Evolutionary conservation across 805 yeast genomes (phyloP), one percentile per base, ranked within the genome.

Genomic region (Sporopachydermia lactativora): DNA sequence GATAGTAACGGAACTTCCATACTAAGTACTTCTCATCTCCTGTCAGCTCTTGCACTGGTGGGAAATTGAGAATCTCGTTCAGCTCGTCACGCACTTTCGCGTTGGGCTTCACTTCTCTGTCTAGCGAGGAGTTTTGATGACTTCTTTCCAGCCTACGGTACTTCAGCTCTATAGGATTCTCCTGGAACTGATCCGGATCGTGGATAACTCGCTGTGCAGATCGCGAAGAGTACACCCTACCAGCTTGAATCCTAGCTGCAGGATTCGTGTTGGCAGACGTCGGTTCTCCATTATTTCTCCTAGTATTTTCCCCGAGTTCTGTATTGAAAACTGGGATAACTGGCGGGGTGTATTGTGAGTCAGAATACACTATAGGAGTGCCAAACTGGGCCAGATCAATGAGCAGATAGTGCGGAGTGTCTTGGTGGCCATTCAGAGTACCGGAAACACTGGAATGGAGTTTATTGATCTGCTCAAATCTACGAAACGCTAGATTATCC

Each of bases 1-100:
- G 60, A 57, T 77, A 88, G 59, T 82, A 92, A 41, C 97, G 62
- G 58, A 81, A 89, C 57, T 81, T 83, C 96, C 97, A 89, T 5
- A 89, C 69, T 52, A 85, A 59, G 47, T 85, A 84, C 61, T 81
- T 84, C 49, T 89, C 96, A 52, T 79, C 77, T 40, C 81, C 88
- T 4, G 79, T 71, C 38, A 92, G 64, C 48, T 77, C 81, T 41
- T 82, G 82, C 36, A 84, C 89, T 3, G 95, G 86, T 2, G 96
- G 88, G 52, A 78, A 83, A 17, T 66, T 65, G 40, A 89, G 63
- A 3, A 88, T 83, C 37, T 63, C 66, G 43, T 73, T 67, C 41
- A 89, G 66, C 47, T 82, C 81, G 45, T 79, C 85, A 49, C 96
- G 66, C 28, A 79, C 67, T 50, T 77, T 81, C 3, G 95, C 80